Percentiles rank a stretch among this genome's conserved stretches.
Evolutionary conservation across 2,329 filamentous ascomycete genomes (phyloP).

Genomic region (Verruconis gallopava): DNA sequence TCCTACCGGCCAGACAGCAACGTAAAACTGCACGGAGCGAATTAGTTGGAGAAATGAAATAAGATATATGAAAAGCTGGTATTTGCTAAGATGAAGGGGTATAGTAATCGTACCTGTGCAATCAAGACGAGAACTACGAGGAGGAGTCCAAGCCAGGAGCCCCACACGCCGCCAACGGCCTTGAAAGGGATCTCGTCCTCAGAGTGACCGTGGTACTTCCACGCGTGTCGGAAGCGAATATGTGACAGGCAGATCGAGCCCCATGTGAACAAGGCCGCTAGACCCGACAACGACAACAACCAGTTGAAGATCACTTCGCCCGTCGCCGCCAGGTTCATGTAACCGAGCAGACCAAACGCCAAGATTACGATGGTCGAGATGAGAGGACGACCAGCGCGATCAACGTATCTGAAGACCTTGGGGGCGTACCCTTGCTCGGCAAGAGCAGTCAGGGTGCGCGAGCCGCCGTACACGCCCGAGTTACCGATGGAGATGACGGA

Average conservation of each 20-base stretch:
- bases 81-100: not conserved
- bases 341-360: constrained; percentile 10
- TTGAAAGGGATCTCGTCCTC: constrained; percentile 54
- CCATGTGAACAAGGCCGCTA: constrained; percentile 11
- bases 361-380: constrained; percentile 8
- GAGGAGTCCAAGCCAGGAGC: constrained; percentile 48
- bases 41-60: not conserved
- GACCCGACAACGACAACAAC: constrained; percentile 9
- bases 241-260: constrained; percentile 10
- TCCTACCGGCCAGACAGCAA: constrained; percentile 62
- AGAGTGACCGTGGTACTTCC: constrained; percentile 53
- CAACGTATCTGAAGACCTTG: constrained; percentile 11
- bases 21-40: constrained; percentile 74
- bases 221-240: constrained; percentile 35
- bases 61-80: not conserved
- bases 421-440: constrained; percentile 12
- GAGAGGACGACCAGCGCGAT: constrained; percentile 9
- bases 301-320: constrained; percentile 10
- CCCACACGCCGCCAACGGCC: constrained; percentile 45
- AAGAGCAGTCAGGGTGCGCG: constrained; percentile 11
- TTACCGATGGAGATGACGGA: constrained; percentile 11
- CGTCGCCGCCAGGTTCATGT: constrained; percentile 8
- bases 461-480: constrained; percentile 12
- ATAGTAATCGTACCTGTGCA: constrained; percentile 24
- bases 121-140: constrained; percentile 42